Base-by-base conservation (phyloP, 305 asterid genomes). In the Plantago rigida region DNA sequence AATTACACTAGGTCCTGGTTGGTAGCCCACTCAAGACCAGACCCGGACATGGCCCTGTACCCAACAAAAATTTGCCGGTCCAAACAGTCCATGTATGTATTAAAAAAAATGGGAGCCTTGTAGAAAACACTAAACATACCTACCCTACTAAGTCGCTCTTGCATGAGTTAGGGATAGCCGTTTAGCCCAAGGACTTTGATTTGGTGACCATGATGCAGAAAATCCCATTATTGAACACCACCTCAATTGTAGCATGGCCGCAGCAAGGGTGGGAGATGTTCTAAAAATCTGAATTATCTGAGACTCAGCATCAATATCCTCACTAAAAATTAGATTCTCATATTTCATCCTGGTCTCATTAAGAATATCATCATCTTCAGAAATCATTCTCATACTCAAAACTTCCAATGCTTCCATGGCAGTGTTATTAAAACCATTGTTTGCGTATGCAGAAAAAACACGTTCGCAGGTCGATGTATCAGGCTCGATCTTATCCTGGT, bases 321-420 rank as follows among this genome's bases (percentile, higher is more conserved):
- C 97, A 1, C 73, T 65, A 56, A 75, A 71, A 65, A 85, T 68
- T 44, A 83, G 74, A 65, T 68, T 69, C 78, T 80, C 90, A 57
- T 78, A 82, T 66, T 79, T 76, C 39, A 55, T 48, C 65, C 73
- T 75, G 60, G 67, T 52, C 60, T 80, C 87, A 67, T 75, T 77
- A 36, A 72, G 84, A 67, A 63, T 60, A 13, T 74, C 50, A 4
- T 62, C 79, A 2, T 80, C 74, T 65, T 67, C 81, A 15, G 92
- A 84, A 64, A 91, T 79, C 98, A 85, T 87, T 69, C 94, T 77
- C 84, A 86, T 64, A 63, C 96, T 80, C 63, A 82, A 56, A 62
- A 87, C 93, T 67, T 81, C 95, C 75, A 91, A 69, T 17, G 98
- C 98, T 76, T 91, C 96, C 84, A 86, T 75, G 61, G 90, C 96